Evolutionary conservation across 148 eudicot species (phyloP).

Genomic region (Rhododendron ovatum): DNA sequence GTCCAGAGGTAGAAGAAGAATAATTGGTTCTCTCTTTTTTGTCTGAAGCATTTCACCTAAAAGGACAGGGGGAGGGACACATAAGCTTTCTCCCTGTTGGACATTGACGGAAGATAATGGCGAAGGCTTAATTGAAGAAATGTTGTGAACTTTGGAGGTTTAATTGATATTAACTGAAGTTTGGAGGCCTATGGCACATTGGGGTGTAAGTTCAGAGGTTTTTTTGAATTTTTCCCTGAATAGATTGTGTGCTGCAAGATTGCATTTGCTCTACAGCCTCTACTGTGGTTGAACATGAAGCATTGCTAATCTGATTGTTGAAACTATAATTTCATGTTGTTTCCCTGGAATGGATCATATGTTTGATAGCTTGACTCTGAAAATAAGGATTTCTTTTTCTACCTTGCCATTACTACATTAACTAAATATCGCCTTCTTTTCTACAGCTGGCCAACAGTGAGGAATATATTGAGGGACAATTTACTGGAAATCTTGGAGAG

Average conservation of each 20-base stretch:
- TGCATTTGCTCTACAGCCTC: background rate
- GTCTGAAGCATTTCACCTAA: too few relatives aligned
- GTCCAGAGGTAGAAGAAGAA: too few relatives aligned
- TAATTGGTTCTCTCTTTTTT: too few relatives aligned
- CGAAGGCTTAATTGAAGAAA: too few relatives aligned
- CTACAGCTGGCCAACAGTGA: conserved; percentile 80
- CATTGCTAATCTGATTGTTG: background rate
- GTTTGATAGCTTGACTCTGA: background rate
- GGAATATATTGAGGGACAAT: conserved; percentile 79
- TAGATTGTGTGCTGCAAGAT: background rate
- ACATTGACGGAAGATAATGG: too few relatives aligned
- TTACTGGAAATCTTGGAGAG: conserved; percentile 93
- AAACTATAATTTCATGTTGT: background rate
- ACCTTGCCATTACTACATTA: background rate
- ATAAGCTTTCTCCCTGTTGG: too few relatives aligned
- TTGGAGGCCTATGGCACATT: too few relatives aligned
- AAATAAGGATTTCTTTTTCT: background rate
- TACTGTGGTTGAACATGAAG: background rate
- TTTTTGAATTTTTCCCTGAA: too few relatives aligned
- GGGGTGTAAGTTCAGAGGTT: too few relatives aligned
- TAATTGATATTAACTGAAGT: too few relatives aligned
- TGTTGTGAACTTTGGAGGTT: too few relatives aligned
- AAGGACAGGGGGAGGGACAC: too few relatives aligned
- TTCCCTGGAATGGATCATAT: background rate
- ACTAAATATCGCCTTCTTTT: background rate